Evolutionary conservation across 371 early-diverging fungal genomes (phyloP).

Genomic region (Saksenaea vasiformis): DNA sequence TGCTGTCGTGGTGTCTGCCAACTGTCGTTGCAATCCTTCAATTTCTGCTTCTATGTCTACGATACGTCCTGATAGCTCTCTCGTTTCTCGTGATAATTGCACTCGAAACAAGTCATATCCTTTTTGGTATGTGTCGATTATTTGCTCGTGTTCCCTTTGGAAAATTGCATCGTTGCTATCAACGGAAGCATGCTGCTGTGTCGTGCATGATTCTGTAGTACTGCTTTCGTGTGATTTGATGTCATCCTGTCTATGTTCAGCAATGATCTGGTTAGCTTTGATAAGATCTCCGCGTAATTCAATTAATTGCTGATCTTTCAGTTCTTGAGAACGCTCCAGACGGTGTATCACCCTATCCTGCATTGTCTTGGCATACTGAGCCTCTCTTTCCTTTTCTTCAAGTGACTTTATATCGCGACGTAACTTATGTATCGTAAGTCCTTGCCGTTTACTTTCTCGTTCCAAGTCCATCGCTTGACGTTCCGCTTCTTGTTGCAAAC

Average conservation of each 20-base stretch:
- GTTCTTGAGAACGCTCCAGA: constrained; percentile 7
- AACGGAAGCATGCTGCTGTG: neutral
- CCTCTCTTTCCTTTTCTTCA: constrained; percentile 11
- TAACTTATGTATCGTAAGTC: constrained; percentile 14
- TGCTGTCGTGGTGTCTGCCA: neutral
- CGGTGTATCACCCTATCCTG: neutral
- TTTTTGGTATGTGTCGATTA: constrained; percentile 5
- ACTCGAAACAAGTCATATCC: constrained; percentile 13
- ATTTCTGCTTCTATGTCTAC: constrained; percentile 24
- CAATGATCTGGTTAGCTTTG: neutral
- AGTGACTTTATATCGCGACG: constrained; percentile 12
- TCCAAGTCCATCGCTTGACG: constrained; percentile 27
- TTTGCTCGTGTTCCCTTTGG: neutral
- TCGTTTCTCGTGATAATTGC: constrained; percentile 15
- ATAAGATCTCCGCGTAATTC: neutral
- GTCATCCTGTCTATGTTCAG: neutral
- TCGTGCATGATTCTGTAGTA: neutral
- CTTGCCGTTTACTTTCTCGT: constrained; percentile 28
- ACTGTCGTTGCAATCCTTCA: neutral
- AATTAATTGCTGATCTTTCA: neutral
- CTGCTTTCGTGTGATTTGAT: neutral
- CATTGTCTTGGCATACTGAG: constrained; percentile 9
- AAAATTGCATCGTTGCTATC: neutral
- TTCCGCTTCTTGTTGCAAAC: constrained; percentile 23
- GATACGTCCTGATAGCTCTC: constrained; percentile 14